Evolutionary conservation across 2,329 filamentous ascomycete species (phyloP).

Genomic region (Stromatinia cepivora): DNA sequence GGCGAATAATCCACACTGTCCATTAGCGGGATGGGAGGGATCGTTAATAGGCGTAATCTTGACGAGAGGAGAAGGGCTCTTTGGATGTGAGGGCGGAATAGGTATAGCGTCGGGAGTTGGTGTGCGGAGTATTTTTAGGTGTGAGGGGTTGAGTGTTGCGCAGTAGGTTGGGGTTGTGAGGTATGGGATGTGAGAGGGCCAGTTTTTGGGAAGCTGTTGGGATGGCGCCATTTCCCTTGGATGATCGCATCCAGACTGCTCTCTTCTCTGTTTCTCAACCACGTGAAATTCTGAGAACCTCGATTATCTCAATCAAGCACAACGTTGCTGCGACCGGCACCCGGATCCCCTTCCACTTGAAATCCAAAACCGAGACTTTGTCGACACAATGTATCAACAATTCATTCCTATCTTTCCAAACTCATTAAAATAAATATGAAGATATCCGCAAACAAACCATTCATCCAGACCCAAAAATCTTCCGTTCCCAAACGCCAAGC

Average conservation of each 20-base stretch:
- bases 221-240: constrained; percentile 12
- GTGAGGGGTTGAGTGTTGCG: constrained; percentile 39
- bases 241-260: not conserved
- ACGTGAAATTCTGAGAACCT: not conserved
- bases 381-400: not conserved
- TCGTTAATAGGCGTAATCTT: constrained; percentile 55
- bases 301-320: not conserved
- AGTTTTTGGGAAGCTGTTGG: constrained; percentile 52
- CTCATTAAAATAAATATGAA: not conserved
- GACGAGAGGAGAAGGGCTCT: constrained; percentile 51
- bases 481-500: constrained; percentile 4
- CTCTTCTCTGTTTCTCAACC: not conserved
- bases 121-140: constrained; percentile 31
- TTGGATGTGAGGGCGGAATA: constrained; percentile 43
- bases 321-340: not conserved
- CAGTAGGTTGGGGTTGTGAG: constrained; percentile 52
- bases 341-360: not conserved
- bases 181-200: constrained; percentile 56
- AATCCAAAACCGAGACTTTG: not conserved
- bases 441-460: not conserved
- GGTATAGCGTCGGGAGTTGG: constrained; percentile 36
- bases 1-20: constrained; percentile 62
- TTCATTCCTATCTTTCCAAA: not conserved
- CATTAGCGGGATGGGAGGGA: constrained; percentile 55
- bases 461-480: not conserved